Percentiles rank a stretch among this genome's conserved stretches.
phyloP scores from a whole-genome alignment of 2,329 filamentous ascomycete species.

The Fusarium sp. region DNA sequence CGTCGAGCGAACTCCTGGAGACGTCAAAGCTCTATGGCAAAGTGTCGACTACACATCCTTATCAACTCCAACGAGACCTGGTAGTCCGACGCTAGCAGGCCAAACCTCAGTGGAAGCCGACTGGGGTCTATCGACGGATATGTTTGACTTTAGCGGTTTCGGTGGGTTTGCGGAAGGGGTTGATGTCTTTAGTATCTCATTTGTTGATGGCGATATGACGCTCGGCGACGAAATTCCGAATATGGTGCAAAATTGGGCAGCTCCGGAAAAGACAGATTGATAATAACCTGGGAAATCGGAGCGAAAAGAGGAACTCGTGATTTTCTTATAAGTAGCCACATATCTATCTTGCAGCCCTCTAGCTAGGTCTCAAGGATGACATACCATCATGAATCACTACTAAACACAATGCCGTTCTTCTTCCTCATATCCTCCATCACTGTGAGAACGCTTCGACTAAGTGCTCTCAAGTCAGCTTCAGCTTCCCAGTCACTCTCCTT shows the following conservation, averaged over 20 bases:
- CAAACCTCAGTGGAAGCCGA: not conserved
- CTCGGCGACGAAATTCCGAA: not conserved
- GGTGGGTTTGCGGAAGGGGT: slow-evolving; percentile 14
- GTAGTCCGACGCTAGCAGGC: not conserved
- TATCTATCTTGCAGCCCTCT: not conserved
- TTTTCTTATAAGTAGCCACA: slow-evolving; percentile 53
- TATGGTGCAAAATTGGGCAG: not conserved
- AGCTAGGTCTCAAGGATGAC: no score
- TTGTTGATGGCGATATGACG: slow-evolving; percentile 16
- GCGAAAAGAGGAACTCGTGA: not conserved
- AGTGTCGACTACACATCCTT: slow-evolving; percentile 13
- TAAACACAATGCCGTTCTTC: slow-evolving; percentile 17
- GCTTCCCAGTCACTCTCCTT: slow-evolving; percentile 8
- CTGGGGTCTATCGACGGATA: not conserved
- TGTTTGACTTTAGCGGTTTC: slow-evolving; percentile 15
- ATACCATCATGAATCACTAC: not conserved
- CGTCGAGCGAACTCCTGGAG: not conserved
- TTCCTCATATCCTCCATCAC: slow-evolving; percentile 29
- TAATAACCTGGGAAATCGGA: not conserved
- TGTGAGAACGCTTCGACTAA: slow-evolving; percentile 11
- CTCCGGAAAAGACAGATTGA: no score
- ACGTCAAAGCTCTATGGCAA: slow-evolving; percentile 15
- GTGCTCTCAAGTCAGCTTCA: slow-evolving; percentile 15
- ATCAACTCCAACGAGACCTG: slow-evolving; percentile 9
- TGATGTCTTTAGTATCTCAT: slow-evolving; percentile 13